Evolutionary conservation across 2,329 filamentous ascomycete species (phyloP), one percentile per base, ranked within the genome.

Genomic region (Pseudogymnoascus sp.): DNA sequence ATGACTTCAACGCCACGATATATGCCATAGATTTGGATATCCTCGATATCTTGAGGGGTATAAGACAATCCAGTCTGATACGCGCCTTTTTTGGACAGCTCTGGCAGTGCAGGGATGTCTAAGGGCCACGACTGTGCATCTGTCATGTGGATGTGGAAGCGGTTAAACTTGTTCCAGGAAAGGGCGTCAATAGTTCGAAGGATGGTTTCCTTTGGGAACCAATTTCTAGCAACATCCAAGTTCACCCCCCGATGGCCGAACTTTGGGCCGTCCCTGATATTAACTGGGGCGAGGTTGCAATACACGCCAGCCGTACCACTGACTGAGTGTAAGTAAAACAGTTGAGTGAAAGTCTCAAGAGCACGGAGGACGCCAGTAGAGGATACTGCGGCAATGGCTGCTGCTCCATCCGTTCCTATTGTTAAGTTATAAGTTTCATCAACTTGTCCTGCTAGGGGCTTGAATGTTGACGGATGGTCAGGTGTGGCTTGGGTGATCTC

Each of bases 71-170:
- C 83, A 16, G 81, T 78, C 24, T 81, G 80, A 72, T 96, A 96
- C 1, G 90, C 88, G 37, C 91, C 91, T 73, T 90, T 87, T 61
- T 80, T 75, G 2, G 90, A 81, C 2, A 96, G 79, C 64, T 88
- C 82, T 3, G 91, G 89, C 66, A 96, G 76, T 2, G 88, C 76
- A 0, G 90, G 89, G 60, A 96, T 87, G 68, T 91, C 90, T 24
- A 96, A 79, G 0, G 91, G 91, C 89, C 91, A 96, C 3, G 90
- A 90, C 75, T 96, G 91, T 14, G 88, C 86, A 74, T 96, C 91
- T 4, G 90, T 95, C 63, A 88, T 81, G 77, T 96, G 91, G 62
- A 93, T 78, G 75, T 95, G 91, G 63, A 96, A 81, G 5, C 86
- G 82, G 76, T 95, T 95, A 79, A 95, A 83, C 78, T 96, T 95